Evolutionary conservation across 768 basidiomycete species (phyloP).

Genomic region (Lentinula sp.): DNA sequence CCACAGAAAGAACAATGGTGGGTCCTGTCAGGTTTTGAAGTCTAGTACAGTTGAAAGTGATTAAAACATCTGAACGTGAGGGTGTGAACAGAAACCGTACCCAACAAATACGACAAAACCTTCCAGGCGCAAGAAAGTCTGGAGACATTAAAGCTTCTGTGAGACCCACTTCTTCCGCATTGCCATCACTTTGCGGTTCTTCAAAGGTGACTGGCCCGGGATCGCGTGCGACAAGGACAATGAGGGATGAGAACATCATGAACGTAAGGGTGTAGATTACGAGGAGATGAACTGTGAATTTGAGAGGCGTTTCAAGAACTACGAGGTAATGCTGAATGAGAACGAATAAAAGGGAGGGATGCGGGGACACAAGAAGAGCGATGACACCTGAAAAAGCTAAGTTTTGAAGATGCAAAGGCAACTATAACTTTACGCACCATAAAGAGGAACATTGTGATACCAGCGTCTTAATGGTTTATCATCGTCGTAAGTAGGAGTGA

Average conservation of each 20-base stretch:
- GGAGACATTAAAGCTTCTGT: constrained; percentile 55
- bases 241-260: constrained; percentile 65
- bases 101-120: constrained; percentile 79
- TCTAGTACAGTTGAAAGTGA: constrained; percentile 21
- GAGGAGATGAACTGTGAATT: constrained; percentile 50
- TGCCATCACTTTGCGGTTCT: constrained; percentile 18
- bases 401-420: constrained; percentile 5
- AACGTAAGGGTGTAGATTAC: constrained; percentile 62
- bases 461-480: constrained; percentile 39
- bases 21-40: constrained; percentile 71
- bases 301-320: constrained; percentile 38
- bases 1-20: constrained; percentile 76
- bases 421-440: constrained; percentile 30
- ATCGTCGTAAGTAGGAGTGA: constrained; percentile 14
- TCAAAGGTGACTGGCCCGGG: constrained; percentile 54
- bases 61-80: neutral
- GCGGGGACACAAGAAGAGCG: constrained; percentile 59
- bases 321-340: constrained; percentile 63
- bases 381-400: constrained; percentile 33
- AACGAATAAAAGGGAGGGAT: constrained; percentile 66
- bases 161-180: constrained; percentile 40
- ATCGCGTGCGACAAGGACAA: constrained; percentile 66
- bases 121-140: constrained; percentile 45
- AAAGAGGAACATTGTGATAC: constrained; percentile 55
- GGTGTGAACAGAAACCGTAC: constrained; percentile 21